Base-by-base conservation (phyloP, 805 yeast genomes). In the Saccharomycopsis selenospora region DNA sequence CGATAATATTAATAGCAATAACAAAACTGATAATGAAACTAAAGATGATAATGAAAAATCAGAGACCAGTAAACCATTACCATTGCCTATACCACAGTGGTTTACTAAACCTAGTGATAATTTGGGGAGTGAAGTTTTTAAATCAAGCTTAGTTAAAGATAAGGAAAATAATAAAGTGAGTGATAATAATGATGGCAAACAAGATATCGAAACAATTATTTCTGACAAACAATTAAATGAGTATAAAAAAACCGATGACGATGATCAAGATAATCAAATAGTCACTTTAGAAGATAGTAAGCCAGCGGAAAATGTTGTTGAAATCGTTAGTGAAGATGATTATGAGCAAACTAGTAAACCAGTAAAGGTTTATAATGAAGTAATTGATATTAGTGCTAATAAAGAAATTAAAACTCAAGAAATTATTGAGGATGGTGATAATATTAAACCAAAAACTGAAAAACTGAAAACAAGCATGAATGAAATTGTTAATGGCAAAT, bases 281-380 rank as follows among this genome's bases (percentile, higher is more conserved):
- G 17, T 33, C 14, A 23, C 24, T 11, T 40, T 40, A 14, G 25
- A 3, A n/a, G 40, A 41, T 40, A 25, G 36, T 18, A 47, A 40
- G n/a, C 36, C 26, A 13, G 49, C 36, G 17, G 45, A 40, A 8
- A 45, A 46, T 6, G 22, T 49, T 13, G 46, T 36, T 30, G 42
- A 46, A 2, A 18, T 51, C 13, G 51, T 40, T 8, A 42, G 50
- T 36, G 40, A 47, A 14, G 44, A 36, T 17, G 43, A 53, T 26
- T 11, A 24, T 10, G 48, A 46, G 45, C 4, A 40, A 23, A 14
- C n/a, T 5, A n/a, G 18, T 10, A 30, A 24, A 20, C 14, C 28
- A 4, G 26, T 13, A 23, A n/a, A 33, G 18, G 10, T 10, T 30
- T 18, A 18, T 4, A 20, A 43, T 4, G n/a, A 43, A 22, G 46